phyloP scores from a whole-genome alignment of 2,329 filamentous ascomycete genomes.

The Rhinocladiella similis region DNA sequence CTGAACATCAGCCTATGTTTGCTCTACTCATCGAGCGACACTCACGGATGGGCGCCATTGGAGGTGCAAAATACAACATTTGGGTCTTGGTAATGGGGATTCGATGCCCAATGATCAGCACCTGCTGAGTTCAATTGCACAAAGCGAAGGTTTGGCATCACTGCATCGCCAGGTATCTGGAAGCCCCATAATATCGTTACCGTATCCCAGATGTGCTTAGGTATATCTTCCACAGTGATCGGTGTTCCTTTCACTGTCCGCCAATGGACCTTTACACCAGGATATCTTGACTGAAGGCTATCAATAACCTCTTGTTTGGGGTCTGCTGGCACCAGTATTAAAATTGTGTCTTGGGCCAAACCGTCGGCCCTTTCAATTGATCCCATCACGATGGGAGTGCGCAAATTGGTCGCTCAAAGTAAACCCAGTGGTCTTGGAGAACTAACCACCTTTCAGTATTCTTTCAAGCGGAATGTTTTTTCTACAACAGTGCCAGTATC shows the following conservation, averaged over 20 bases:
- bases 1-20: background rate
- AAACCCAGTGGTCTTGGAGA: too few species aligned
- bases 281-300: constrained; percentile 37
- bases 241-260: constrained; percentile 1
- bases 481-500: too few species aligned
- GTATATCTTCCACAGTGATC: background rate
- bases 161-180: background rate
- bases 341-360: background rate
- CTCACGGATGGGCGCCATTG: constrained; percentile 47
- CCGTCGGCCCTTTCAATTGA: background rate
- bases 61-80: constrained; percentile 43
- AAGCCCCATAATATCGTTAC: constrained; percentile 8
- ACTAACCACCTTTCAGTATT: too few species aligned
- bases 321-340: background rate
- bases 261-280: constrained; percentile 38
- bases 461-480: too few species aligned
- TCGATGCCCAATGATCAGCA: constrained; percentile 43
- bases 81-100: constrained; percentile 38
- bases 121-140: constrained; percentile 50
- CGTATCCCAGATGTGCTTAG: constrained; percentile 15
- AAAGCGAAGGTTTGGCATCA: constrained; percentile 38
- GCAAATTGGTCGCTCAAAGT: too few species aligned
- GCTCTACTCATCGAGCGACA: constrained; percentile 5
- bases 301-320: background rate
- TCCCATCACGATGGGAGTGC: background rate